A percentile compares a stretch with the other conserved stretches of the same genome.
phyloP scores from a whole-genome alignment of 2,329 filamentous ascomycete species.

The Cercospora sp. region DNA sequence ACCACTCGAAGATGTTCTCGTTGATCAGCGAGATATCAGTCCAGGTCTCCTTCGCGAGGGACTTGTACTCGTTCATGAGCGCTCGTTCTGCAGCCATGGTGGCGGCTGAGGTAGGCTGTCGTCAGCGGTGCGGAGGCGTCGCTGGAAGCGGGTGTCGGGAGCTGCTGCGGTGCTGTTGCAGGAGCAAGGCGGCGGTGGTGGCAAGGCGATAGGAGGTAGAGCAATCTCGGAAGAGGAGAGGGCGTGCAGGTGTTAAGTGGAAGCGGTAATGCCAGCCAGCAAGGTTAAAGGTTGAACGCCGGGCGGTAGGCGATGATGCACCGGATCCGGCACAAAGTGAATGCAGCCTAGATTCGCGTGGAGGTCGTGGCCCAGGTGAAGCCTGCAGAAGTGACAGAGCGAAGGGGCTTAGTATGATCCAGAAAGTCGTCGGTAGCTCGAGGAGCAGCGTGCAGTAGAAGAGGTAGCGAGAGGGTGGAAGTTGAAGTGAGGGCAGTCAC shows the following conservation, averaged over 20 bases:
- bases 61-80: slow-evolving; percentile 83
- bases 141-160: background rate
- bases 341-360: slow-evolving; percentile 2
- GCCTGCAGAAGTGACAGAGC: background rate
- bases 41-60: slow-evolving; percentile 87
- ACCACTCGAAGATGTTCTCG: slow-evolving; percentile 85
- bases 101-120: background rate
- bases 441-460: background rate
- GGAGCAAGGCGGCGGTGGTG: background rate
- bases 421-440: background rate
- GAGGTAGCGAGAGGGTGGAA: background rate
- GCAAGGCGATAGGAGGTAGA: slow-evolving; percentile 1
- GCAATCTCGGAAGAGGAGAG: background rate
- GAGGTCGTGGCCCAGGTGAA: background rate
- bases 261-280: slow-evolving; percentile 10
- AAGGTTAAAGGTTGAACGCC: slow-evolving; percentile 23
- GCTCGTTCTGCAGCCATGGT: slow-evolving; percentile 66
- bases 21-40: slow-evolving; percentile 82
- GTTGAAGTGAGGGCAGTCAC: background rate
- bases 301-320: slow-evolving; percentile 10
- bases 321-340: slow-evolving; percentile 20
- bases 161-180: background rate
- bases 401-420: background rate
- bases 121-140: background rate
- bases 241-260: background rate